Conservation (phyloP, 495 filamentous ascomycete species). For the Trichocladium uniseriatum region DNA sequence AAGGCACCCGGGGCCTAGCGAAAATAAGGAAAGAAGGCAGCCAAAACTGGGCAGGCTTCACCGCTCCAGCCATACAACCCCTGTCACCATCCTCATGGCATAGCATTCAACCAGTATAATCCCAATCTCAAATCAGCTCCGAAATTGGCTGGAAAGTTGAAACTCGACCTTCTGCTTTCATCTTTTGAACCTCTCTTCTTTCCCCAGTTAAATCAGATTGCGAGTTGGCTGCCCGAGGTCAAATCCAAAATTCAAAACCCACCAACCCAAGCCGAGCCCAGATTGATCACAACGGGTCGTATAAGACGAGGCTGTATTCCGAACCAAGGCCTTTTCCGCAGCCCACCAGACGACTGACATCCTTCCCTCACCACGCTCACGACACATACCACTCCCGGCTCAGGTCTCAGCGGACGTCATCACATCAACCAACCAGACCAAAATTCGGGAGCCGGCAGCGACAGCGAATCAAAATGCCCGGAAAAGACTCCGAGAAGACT, state of each 20-base stretch:
- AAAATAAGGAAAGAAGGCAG: slow-evolving; percentile 5
- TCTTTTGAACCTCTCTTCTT: too few relatives aligned
- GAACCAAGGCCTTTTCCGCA: background rate
- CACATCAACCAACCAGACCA: background rate
- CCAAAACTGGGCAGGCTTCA: background rate
- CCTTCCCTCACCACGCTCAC: too few relatives aligned
- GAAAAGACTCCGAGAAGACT: background rate
- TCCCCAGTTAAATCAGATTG: too few relatives aligned
- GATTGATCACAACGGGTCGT: too few relatives aligned
- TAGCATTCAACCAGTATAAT: background rate
- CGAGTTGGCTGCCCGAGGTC: too few relatives aligned
- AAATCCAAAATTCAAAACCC: too few relatives aligned
- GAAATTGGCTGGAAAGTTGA: background rate
- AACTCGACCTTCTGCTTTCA: background rate
- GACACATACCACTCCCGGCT: too few relatives aligned
- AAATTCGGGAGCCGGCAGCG: background rate
- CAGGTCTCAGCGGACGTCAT: background rate
- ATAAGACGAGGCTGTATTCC: too few relatives aligned
- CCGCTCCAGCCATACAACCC: background rate
- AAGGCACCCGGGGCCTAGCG: background rate
- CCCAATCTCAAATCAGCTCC: background rate
- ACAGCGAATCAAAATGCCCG: background rate
- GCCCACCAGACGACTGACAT: background rate
- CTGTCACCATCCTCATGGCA: background rate
- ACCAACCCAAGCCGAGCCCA: too few relatives aligned